Evolutionary conservation across 2,329 filamentous ascomycete species (phyloP), one percentile per base, ranked within the genome.

Genomic region (Aspergillus phoenicis): DNA sequence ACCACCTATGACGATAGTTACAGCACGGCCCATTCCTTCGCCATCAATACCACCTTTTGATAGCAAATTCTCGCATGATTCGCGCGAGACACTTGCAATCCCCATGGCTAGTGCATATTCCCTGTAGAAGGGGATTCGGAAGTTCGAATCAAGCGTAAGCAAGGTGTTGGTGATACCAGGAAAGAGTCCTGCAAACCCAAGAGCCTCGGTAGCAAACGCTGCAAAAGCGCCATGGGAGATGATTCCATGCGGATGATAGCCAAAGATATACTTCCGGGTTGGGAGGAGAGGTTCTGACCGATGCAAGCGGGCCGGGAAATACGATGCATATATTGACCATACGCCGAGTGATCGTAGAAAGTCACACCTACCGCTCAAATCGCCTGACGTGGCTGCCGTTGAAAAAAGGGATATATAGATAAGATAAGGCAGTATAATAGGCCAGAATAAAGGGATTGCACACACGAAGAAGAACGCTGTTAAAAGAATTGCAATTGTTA

Each of bases 221-320:
- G 88, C 91, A 80, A 94, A 97, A 0, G 93, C 94, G n/a, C 94
- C 95, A 70, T 97, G 92, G 5, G 91, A 95, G 71, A 99, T 97
- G 76, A 99, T 98, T 24, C 95, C 94, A 73, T 99, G 95, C 0
- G 95, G 95, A 71, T 98, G 95, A 76, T 98, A 98, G 48, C 94
- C 94, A 70, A 99, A 93, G 64, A 99, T 93, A 79, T 98, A 99
- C 77, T 96, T 97, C 64, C 93, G 84, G 1, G 89, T 92, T 0
- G 92, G 85, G 22, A 90, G 85, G 6, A 99, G 85, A 59, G 89
- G 84, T 66, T 90, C 85, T 4, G 91, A 95, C 66, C 95, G 91
- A 80, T 98, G 93, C 41, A 99, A 84, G 59, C 85, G 86, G 52
- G 93, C 91, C 4, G 95, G 95, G 73, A 96, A 99, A 80, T 98